Conservation (phyloP, 1,284 basidiomycete genomes). For the Xerocomus amazonicus region DNA sequence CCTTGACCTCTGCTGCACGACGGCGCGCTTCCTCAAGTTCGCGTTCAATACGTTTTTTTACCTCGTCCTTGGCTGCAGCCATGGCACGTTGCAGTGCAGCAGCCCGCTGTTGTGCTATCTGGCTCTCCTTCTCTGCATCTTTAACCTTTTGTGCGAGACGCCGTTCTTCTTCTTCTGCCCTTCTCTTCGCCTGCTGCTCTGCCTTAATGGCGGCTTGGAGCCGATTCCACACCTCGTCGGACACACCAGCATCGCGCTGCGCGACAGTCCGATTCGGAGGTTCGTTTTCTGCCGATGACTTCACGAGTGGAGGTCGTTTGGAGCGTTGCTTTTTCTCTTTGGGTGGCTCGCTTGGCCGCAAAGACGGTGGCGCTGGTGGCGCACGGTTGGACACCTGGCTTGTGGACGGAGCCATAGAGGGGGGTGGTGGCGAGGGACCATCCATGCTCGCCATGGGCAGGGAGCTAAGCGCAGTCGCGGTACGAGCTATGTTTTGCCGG, state of each 20-base stretch:
- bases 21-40: constrained; percentile 23
- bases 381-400: constrained; percentile 18
- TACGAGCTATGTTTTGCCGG: constrained; percentile 8
- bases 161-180: constrained; percentile 27
- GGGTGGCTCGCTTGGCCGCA: constrained; percentile 1
- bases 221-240: constrained; percentile 45
- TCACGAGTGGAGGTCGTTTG: constrained; percentile 3
- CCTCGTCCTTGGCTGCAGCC: constrained; percentile 18
- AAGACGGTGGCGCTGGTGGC: constrained; percentile 5
- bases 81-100: constrained; percentile 14
- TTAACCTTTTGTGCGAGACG: constrained; percentile 20
- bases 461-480: neutral
- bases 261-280: neutral
- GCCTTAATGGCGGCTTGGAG: constrained; percentile 40
- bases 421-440: constrained; percentile 16
- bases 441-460: constrained; percentile 25
- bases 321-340: neutral
- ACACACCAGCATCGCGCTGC: constrained; percentile 44
- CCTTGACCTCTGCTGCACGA: constrained; percentile 25
- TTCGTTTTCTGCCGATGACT: neutral
- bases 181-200: constrained; percentile 21
- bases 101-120: neutral
- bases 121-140: constrained; percentile 14
- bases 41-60: constrained; percentile 18
- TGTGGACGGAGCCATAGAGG: constrained; percentile 27